A percentile compares a stretch with the other conserved stretches of the same genome.
phyloP scores from a whole-genome alignment of 441 rosid species.

The Erysimum cheiri region DNA sequence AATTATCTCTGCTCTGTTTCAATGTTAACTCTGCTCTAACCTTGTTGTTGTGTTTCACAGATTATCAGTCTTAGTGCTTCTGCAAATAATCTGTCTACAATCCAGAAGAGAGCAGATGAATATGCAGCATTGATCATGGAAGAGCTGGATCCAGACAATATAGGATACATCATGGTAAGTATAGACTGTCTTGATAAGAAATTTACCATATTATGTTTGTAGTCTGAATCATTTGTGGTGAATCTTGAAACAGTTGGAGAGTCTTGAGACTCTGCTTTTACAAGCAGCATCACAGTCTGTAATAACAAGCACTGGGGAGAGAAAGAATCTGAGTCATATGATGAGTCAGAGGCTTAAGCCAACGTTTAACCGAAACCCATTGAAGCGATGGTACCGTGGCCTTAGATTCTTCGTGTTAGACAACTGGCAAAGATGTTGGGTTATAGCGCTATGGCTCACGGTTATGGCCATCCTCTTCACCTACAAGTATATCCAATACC shows the following conservation, averaged over 20 bases:
- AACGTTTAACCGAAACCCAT: constrained; percentile 50
- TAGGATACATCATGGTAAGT: constrained; percentile 59
- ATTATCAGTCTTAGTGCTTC: constrained; percentile 62
- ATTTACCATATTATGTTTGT: not conserved
- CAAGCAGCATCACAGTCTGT: constrained; percentile 52
- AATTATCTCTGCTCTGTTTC: not conserved
- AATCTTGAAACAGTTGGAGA: constrained; percentile 49
- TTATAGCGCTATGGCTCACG: constrained; percentile 52
- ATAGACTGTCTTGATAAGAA: too few relatives aligned
- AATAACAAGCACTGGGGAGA: constrained; percentile 50
- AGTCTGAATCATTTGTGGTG: constrained; percentile 9
- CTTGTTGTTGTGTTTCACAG: constrained; percentile 38
- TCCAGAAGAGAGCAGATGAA: constrained; percentile 55
- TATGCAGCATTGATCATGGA: constrained; percentile 66
- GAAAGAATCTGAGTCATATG: constrained; percentile 55
- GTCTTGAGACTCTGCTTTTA: constrained; percentile 55
- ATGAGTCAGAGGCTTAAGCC: constrained; percentile 68
- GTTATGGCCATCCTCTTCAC: constrained; percentile 53
- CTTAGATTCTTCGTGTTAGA: constrained; percentile 54
- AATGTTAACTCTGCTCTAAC: not conserved
- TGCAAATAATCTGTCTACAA: constrained; percentile 54
- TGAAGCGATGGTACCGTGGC: constrained; percentile 44
- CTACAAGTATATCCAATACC: constrained; percentile 57
- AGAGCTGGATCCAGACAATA: constrained; percentile 58
- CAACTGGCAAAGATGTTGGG: constrained; percentile 72